These are phyloP conservation scores for Aeminium ludgeri DNA, from an alignment of 495 filamentous ascomycete genomes.

Conservation along the genomic window DNA sequence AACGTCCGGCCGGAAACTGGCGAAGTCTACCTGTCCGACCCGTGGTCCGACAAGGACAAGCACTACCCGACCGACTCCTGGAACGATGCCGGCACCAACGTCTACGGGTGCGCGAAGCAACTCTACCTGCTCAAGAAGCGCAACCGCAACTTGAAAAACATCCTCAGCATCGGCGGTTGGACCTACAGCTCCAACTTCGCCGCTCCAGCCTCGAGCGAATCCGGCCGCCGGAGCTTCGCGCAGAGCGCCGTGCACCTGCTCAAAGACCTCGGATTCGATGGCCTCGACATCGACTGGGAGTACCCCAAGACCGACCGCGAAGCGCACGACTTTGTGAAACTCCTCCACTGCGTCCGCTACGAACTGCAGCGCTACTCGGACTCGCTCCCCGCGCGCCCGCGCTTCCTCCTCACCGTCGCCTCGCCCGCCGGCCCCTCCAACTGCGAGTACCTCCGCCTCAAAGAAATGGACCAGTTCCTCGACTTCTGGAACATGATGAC, in stretches of 20 bases:
- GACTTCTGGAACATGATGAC: constrained; percentile 67
- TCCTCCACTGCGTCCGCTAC: constrained; percentile 48
- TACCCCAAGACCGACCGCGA: constrained; percentile 40
- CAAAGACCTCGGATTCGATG: constrained; percentile 46
- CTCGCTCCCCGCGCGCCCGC: constrained; percentile 31
- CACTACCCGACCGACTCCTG: constrained; percentile 70
- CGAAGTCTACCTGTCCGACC: constrained; percentile 68
- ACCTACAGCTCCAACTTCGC: constrained; percentile 83
- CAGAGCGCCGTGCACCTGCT: constrained; percentile 47
- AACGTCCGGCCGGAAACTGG: constrained; percentile 61
- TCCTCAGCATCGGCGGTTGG: constrained; percentile 93
- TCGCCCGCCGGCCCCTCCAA: constrained; percentile 45
- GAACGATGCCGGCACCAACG: constrained; percentile 38
- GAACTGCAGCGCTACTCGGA: constrained; percentile 44
- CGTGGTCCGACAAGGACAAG: constrained; percentile 72
- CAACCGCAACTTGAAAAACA: constrained; percentile 75
- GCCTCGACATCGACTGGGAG: constrained; percentile 55
- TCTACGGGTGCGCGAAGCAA: constrained; percentile 88
- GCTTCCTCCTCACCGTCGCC: constrained; percentile 65
- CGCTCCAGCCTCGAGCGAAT: constrained; percentile 45
- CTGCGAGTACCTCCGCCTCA: constrained; percentile 49
- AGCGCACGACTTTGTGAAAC: constrained; percentile 50
- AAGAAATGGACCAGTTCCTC: constrained; percentile 53
- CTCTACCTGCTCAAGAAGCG: constrained; percentile 76
- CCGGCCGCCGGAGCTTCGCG: constrained; percentile 53